Percentiles rank a stretch among this genome's conserved stretches.
phyloP scores from a whole-genome alignment of 2,329 filamentous ascomycete species.

The Lecanicillium sp. region DNA sequence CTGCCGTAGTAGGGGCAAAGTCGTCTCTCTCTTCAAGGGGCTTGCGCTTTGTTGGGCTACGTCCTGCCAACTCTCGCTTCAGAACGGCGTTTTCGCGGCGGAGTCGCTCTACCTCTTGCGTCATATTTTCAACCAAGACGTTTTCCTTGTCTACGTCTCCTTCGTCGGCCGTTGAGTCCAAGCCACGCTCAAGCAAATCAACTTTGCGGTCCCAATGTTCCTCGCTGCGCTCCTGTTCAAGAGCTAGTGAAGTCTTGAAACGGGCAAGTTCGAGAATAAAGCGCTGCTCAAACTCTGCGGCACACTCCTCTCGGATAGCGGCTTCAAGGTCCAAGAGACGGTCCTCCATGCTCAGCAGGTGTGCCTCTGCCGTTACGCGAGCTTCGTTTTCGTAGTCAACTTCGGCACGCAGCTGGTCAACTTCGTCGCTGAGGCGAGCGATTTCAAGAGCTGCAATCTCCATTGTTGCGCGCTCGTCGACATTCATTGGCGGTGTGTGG shows the following conservation, averaged over 20 bases:
- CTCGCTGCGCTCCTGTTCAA: constrained; percentile 72
- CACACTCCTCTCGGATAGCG: constrained; percentile 82
- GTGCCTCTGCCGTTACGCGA: constrained; percentile 64
- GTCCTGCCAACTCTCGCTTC: constrained; percentile 55
- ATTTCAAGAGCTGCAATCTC: constrained; percentile 78
- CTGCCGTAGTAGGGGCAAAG: constrained; percentile 15
- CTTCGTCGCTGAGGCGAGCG: constrained; percentile 61
- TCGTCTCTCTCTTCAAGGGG: constrained; percentile 50
- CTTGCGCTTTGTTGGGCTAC: constrained; percentile 55
- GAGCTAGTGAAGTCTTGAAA: constrained; percentile 74
- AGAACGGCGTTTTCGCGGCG: constrained; percentile 56
- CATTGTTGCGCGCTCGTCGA: constrained; percentile 61
- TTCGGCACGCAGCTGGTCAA: constrained; percentile 64
- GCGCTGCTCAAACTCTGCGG: constrained; percentile 72
- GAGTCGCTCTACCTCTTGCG: constrained; percentile 64
- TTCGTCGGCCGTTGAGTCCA: constrained; percentile 32
- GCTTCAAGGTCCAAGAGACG: constrained; percentile 64
- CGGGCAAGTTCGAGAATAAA: constrained; percentile 67
- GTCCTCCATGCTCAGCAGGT: constrained; percentile 63
- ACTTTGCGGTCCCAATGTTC: constrained; percentile 86
- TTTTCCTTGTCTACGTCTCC: constrained; percentile 56
- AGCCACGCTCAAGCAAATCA: constrained; percentile 49
- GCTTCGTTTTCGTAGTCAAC: constrained; percentile 64
- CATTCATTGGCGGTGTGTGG: constrained; percentile 29
- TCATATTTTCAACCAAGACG: constrained; percentile 53